Evolutionary conservation across 140 eudicot genomes (phyloP).

Genomic region (Senecio squalidus): DNA sequence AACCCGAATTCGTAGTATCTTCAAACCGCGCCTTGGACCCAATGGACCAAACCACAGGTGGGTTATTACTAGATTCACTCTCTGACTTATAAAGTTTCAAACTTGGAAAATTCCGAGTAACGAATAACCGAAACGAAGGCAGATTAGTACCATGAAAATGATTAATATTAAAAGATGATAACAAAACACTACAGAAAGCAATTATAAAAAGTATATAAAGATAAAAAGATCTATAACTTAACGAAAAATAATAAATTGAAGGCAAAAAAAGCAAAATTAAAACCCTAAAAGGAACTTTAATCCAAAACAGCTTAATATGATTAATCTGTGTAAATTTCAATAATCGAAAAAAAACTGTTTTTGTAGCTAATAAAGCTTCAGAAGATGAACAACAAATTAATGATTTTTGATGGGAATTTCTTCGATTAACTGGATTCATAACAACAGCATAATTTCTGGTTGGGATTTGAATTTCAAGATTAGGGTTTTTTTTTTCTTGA

Average conservation of each 20-base stretch:
- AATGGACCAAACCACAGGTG: slow-evolving; percentile 73
- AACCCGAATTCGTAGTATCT: slow-evolving; percentile 39
- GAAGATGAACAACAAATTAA: slow-evolving; percentile 38
- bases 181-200: slow-evolving; percentile 28
- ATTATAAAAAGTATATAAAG: slow-evolving; percentile 42
- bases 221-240: slow-evolving; percentile 36
- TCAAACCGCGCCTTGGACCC: slow-evolving; percentile 49
- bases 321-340: slow-evolving; percentile 29
- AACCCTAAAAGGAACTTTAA: slow-evolving; percentile 43
- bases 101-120: slow-evolving; percentile 38
- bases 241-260: slow-evolving; percentile 47
- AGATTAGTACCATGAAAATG: slow-evolving; percentile 22
- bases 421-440: slow-evolving; percentile 40
- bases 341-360: slow-evolving; percentile 34
- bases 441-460: too few relatives aligned
- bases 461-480: slow-evolving; percentile 30
- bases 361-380: slow-evolving; percentile 53
- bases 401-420: slow-evolving; percentile 20
- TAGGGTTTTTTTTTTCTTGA: not conserved
- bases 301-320: slow-evolving; percentile 31
- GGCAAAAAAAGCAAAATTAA: slow-evolving; percentile 49
- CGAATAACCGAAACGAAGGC: slow-evolving; percentile 28
- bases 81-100: slow-evolving; percentile 33
- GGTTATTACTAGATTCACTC: slow-evolving; percentile 15
- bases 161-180: slow-evolving; percentile 29